Conservation (phyloP, 306 rosid genomes). For the Boehmeria nivea region DNA sequence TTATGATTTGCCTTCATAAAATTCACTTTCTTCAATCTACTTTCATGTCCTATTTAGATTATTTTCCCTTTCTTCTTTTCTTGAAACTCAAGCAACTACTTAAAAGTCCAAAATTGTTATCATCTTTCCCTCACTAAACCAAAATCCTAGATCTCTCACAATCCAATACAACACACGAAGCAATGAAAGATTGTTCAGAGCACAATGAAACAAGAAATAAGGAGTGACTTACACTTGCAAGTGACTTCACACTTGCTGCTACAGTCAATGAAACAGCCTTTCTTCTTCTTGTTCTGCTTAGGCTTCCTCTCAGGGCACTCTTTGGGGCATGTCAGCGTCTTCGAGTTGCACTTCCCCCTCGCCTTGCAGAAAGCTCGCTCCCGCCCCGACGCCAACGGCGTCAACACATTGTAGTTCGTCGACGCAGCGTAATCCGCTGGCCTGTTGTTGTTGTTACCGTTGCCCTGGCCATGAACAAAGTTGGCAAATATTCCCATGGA, state of each 20-base stretch:
- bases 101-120: no score
- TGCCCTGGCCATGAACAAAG: constrained; percentile 27
- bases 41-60: no score
- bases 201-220: background rate
- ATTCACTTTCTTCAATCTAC: no score
- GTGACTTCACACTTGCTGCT: constrained; percentile 75
- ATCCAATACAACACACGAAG: no score
- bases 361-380: constrained; percentile 52
- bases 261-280: constrained; percentile 63
- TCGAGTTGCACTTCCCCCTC: constrained; percentile 30
- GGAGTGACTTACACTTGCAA: constrained; percentile 58
- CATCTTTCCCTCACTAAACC: no score
- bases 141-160: no score
- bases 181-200: no score
- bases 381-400: constrained; percentile 33
- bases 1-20: no score
- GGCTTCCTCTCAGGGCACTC: constrained; percentile 59
- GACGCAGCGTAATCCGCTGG: constrained; percentile 19
- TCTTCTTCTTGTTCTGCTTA: constrained; percentile 59
- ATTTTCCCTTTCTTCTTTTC: no score
- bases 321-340: constrained; percentile 47
- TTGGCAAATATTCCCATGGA: constrained; percentile 27
- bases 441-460: background rate
- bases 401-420: constrained; percentile 25
- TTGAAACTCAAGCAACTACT: no score